Base-by-base conservation (phyloP, 2,329 filamentous ascomycete genomes). In the Alternaria ventricosa region DNA sequence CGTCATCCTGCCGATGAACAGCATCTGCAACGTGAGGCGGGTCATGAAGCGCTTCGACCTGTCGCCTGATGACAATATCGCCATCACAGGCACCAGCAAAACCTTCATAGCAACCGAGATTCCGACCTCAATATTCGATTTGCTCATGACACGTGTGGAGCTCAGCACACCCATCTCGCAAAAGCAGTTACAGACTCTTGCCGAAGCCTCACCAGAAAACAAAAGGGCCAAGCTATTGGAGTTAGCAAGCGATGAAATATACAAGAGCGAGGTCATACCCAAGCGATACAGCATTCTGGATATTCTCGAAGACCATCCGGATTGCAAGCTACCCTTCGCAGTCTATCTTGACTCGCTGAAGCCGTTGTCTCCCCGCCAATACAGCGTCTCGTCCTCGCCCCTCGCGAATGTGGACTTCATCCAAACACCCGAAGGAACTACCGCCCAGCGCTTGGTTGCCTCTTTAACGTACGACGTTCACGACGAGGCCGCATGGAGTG, bases 1-100 rank as follows among this genome's bases (percentile, higher is more conserved):
- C 1, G 89, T 90, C 0, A 82, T 93, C 3, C 82, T 93, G 1
- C 91, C 92, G 0, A 79, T 91, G 27, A 94, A 94, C 76, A 56
- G 51, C 20, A 47, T 60, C 3, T 43, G 53, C 12, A 68, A 53
- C n/a, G 65, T 66, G n/a, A 57, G 57, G n/a, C 68, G 72, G 6
- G 64, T 71, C 22, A 43, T 70, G 22, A 63, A 60, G 20, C 64
- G 63, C 33, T 75, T 71, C 57, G 54, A 60, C 22, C 30, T 62
- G 9, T 44, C 60, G 6, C 60, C 60, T 3, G 60, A 62, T 8
- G 60, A 62, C 6, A 58, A 43, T 15, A 63, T 71, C 33, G 45
- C 57, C n/a, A 60, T 71, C 11, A 59, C 55, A 0, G 60, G 60
- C 22, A 62, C 60, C 43, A 62, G 43, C 49, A 62, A 62, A 43